Evolutionary conservation across 1,284 basidiomycete genomes (phyloP), one percentile per base, ranked within the genome.

Genomic region (Waitea zeae): DNA sequence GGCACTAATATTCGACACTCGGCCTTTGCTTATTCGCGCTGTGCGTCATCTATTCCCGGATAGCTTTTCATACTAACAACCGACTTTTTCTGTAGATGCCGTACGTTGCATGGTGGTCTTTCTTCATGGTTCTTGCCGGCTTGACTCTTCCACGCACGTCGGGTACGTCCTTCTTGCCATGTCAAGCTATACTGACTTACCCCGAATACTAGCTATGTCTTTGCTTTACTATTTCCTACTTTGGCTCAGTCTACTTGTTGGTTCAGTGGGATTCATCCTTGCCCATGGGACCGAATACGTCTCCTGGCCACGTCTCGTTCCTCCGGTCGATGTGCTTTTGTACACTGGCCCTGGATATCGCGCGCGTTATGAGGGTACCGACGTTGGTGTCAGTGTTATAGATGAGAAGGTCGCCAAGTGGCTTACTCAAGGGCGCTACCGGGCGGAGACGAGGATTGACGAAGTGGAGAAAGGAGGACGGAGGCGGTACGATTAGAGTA

Each of bases 231-330:
- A 88, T 58, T 74, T 84, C 56, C 47, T 80, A 44, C 59, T 88
- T 31, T 89, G 87, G 81, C 58, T 83, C 46, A 49, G 63, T 33
- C 48, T 92, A 27, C 61, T 80, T 36, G 47, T 65, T 28, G 38
- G 74, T 39, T 62, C 83, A 9, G 53, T 76, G 39, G 43, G 61
- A 31, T 84, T 82, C 56, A 81, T 36, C 45, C 51, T 82, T 54
- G 58, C 74, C 30, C 74, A 93, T 50, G 80, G 81, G 28, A 70
- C 88, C 43, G 70, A 80, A 43, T 96, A 92, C 51, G 90, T 99
- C 41, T 74, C 84, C 15, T 93, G 88, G 81, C 95, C 93, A n/a
- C 74, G 81, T 15, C 68, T 98, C 37, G 72, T 82, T 43, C 80
- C 88, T 3, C 76, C 82, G 9, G 76, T 77, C 37, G 84, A 90